These are phyloP conservation scores for Phytophthora quininea DNA, from an alignment of 352 stramenopile genomes.

Conservation along the genomic window DNA sequence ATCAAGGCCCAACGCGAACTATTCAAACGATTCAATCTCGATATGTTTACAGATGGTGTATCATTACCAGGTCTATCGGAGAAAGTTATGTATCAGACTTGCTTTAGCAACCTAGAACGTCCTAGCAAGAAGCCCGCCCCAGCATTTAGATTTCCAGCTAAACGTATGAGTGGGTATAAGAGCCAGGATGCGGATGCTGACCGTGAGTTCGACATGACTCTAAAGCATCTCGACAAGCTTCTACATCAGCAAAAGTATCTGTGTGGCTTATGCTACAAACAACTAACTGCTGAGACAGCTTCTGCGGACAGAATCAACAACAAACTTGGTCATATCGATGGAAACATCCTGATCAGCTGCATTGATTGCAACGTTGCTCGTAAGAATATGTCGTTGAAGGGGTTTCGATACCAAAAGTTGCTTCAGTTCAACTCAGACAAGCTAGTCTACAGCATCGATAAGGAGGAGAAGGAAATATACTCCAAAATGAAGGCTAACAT, in stretches of 20 bases:
- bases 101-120: constrained; percentile 8
- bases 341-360: constrained; percentile 19
- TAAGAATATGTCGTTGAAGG: constrained; percentile 27
- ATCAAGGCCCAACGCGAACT: constrained; percentile 13
- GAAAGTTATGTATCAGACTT: constrained; percentile 31
- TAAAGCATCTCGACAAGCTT: constrained; percentile 22
- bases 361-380: constrained; percentile 26
- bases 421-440: constrained; percentile 11
- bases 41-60: constrained; percentile 26
- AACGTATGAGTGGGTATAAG: constrained; percentile 23
- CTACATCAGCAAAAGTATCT: constrained; percentile 23
- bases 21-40: constrained; percentile 16
- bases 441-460: background rate
- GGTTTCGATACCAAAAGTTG: constrained; percentile 19
- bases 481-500: background rate
- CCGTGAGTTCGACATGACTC: constrained; percentile 20
- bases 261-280: constrained; percentile 20
- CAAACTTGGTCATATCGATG: constrained; percentile 2
- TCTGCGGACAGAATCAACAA: constrained; percentile 30
- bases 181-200: constrained; percentile 25
- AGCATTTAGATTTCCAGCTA: constrained; percentile 16
- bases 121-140: background rate
- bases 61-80: constrained; percentile 13
- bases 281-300: constrained; percentile 19
- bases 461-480: background rate